Percentiles rank a stretch among this genome's conserved stretches.
Evolutionary conservation across 78 protist species (phyloP).

Genomic region (Planoprotostelium fungivorum): DNA sequence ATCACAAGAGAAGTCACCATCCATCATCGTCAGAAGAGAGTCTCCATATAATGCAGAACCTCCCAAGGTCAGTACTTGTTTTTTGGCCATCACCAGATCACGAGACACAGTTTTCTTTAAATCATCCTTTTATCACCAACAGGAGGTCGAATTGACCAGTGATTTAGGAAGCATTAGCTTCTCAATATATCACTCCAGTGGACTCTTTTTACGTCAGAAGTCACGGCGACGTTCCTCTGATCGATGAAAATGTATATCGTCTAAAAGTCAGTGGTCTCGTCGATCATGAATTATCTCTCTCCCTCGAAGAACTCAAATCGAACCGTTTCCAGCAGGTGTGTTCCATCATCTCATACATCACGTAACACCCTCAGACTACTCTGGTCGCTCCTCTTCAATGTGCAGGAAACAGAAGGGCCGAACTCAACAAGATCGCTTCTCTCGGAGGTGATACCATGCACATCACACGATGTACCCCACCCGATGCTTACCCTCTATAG

Average conservation of each 20-base stretch:
- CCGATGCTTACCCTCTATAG: conserved; percentile 32
- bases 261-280: conserved; percentile 45
- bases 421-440: conserved; percentile 38
- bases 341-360: background rate
- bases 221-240: conserved; percentile 81
- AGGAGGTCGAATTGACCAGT: too few species aligned
- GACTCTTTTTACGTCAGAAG: conserved; percentile 74
- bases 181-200: conserved; percentile 77
- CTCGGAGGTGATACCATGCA: conserved; percentile 63
- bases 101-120: too few species aligned
- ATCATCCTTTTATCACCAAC: too few species aligned
- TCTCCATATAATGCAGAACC: too few species aligned
- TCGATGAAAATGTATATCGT: conserved; percentile 18
- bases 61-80: too few species aligned
- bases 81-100: too few species aligned
- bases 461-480: conserved; percentile 26
- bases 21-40: too few species aligned
- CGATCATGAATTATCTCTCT: conserved; percentile 18
- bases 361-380: background rate
- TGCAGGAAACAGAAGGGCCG: conserved; percentile 66
- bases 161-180: too few species aligned
- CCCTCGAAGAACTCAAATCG: conserved; percentile 61
- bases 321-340: conserved; percentile 22
- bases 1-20: too few species aligned
- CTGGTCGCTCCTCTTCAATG: conserved; percentile 10